Percentiles rank a stretch among this genome's conserved stretches.
Evolutionary conservation across 495 filamentous ascomycete genomes (phyloP).

Genomic region (Aspergillus campestris): DNA sequence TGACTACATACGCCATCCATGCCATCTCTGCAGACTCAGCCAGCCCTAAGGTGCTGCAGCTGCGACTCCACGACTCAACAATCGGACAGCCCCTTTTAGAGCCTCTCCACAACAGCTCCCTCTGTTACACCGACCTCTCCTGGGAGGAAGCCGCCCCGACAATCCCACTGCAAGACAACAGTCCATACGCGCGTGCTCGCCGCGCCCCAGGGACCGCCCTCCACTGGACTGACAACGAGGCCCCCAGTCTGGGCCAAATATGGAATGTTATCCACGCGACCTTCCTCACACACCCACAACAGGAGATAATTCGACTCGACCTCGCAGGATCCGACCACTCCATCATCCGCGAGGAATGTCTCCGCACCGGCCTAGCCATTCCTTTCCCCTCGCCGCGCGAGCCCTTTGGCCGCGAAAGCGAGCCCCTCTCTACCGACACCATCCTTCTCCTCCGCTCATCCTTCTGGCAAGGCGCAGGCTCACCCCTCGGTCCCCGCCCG

Average conservation of each 20-base stretch:
- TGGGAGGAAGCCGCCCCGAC: constrained; percentile 10
- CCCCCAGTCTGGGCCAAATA: constrained; percentile 48
- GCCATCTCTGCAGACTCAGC: constrained; percentile 10
- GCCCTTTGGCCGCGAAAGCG: constrained; percentile 15
- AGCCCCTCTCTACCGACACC: constrained; percentile 14
- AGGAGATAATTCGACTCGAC: constrained; percentile 46
- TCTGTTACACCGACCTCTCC: constrained; percentile 26
- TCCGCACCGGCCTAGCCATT: constrained; percentile 43
- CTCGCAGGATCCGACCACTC: constrained; percentile 32
- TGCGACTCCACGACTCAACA: constrained; percentile 18
- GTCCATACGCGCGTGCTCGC: constrained; percentile 35
- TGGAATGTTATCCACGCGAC: constrained; percentile 55
- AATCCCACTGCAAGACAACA: constrained; percentile 33
- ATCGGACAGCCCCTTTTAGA: constrained; percentile 19
- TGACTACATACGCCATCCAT: constrained; percentile 26
- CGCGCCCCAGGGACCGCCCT: constrained; percentile 30
- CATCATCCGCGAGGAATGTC: constrained; percentile 39
- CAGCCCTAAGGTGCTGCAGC: constrained; percentile 12
- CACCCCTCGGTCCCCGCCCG: constrained; percentile 53
- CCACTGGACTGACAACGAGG: constrained; percentile 24
- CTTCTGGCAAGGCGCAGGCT: constrained; percentile 64
- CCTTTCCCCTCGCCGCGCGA: constrained; percentile 33
- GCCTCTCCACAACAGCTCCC: constrained; percentile 22
- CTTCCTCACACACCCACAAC: constrained; percentile 44
- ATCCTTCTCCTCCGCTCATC: constrained; percentile 32